Evolutionary conservation across 768 basidiomycete species (phyloP), one percentile per base, ranked within the genome.

Genomic region (Trametes maxima): DNA sequence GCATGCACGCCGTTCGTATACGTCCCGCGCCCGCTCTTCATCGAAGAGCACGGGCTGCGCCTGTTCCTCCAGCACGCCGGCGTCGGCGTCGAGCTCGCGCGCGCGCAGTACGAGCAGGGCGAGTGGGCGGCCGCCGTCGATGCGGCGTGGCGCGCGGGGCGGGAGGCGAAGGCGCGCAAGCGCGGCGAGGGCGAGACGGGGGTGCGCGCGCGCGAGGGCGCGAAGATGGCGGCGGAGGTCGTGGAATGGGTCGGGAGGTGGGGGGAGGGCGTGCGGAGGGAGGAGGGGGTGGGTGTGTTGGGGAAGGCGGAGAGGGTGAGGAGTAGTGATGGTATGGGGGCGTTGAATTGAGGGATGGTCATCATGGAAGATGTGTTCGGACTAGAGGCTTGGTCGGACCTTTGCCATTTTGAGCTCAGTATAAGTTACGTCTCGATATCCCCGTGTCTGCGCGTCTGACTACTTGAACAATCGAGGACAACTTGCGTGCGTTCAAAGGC

Each of bases 41-140:
- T 92, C 43, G 90, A 92, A 68, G 91, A 93, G 69, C 85, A 89
- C 66, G 91, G 91, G 3, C 76, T 93, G 35, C 82, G 85, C 5
- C 76, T 86, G 14, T 76, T 89, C 35, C 82, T 92, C 40, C 77
- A 83, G 40, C 75, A 74, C 22, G 82, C 87, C 46, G 90, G 90
- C 14, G 83, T 86, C 16, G 88, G 89, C 10, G 77, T 90, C 33
- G 88, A 90, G 71, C 79, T 92, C 37, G 76, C 82, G 16, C 82
- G 89, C 19, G 75, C 80, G 25, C 76, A 79, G 11, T 91, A 90
- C 66, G 90, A 91, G 70, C 77, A 74, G n/a, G 90, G 90, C 10
- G 82, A 88, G 54, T 92, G 90, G 90, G 85, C 88, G 0, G 60
- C 66, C 11, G 78, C 79, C 7, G 79, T 91, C 14, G 73, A 79